Conservation (phyloP, 495 filamentous ascomycete genomes). For the Aspergillus cavernicola region DNA sequence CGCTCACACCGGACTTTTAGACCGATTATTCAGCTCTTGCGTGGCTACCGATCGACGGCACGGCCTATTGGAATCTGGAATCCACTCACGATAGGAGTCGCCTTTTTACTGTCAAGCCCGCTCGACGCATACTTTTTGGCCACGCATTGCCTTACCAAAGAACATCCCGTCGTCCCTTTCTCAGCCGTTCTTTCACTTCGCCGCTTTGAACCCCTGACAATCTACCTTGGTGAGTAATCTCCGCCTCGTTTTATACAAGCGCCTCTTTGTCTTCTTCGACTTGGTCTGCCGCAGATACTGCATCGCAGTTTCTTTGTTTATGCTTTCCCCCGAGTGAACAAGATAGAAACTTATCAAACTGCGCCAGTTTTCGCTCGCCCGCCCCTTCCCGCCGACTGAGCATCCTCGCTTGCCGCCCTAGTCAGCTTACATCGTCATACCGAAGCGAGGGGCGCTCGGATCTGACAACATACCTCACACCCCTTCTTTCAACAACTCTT, state of each 20-base stretch:
- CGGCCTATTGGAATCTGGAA: constrained; percentile 16
- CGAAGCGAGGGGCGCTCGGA: constrained; percentile 1
- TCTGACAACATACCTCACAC: neutral
- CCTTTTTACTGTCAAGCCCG: no score
- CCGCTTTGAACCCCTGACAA: neutral
- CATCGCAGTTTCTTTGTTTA: neutral
- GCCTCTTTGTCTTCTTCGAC: neutral
- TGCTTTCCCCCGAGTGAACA: no score
- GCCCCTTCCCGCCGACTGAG: neutral
- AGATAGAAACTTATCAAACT: no score
- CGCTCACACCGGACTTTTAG: constrained; percentile 18
- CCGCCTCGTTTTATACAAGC: neutral
- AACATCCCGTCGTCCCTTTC: neutral
- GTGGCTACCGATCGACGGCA: constrained; percentile 15
- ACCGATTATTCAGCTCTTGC: constrained; percentile 14
- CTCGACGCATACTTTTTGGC: constrained; percentile 16
- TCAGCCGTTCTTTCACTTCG: neutral
- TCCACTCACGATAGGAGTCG: constrained; percentile 21
- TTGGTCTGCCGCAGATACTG: neutral
- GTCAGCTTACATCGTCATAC: constrained; percentile 8
- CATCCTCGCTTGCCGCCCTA: constrained; percentile 1
- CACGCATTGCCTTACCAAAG: neutral
- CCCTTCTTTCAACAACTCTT: neutral
- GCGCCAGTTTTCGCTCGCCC: neutral
- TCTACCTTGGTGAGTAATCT: neutral